Base-by-base conservation (phyloP, 129 eudicot genomes). In the Flaveria bidentis region DNA sequence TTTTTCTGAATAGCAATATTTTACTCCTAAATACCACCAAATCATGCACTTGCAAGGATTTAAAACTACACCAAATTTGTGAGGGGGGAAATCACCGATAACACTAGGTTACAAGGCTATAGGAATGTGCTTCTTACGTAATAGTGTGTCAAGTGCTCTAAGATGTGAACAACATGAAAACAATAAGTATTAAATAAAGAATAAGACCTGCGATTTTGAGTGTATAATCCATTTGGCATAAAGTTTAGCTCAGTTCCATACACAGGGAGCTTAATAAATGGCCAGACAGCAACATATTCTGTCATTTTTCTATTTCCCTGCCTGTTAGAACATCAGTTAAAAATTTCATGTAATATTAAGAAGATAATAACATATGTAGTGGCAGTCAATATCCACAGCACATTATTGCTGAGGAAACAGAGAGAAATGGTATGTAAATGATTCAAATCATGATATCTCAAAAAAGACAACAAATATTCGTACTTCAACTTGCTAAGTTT, bases 251-350 rank as follows among this genome's bases (percentile, higher is more conserved):
- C 79, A 18, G 75, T 72, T 80, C 91, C 76, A n/a, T 14, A 67
- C 33, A 57, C 33, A 16, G 75, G 86, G 36, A 81, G 82, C 87
- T 86, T 86, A 4, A 82, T 45, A 77, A 75, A 66, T 46, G 87
- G 84, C 36, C 86, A 76, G 18, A 90, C 75, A 50, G 88, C 88
- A 45, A 81, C 87, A 78, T 80, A 84, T 56, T 83, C 88, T 17
- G 93, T 85, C 98, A 92, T 92, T 64, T 28, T 41, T 64, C 63
- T 50, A 25, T 42, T 51, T 53, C 17, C 28, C 33, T 71, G 62
- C 78, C 75, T 62, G 75, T 44, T 80, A 80, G 44, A 71, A 73
- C 85, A 82, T 78, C 14, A n/a, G 58, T 25, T 6, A 45, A 67
- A 30, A 33, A 51, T 2, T 23, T 12, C 9, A 12, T 6, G 20